Percentiles rank a stretch among this genome's conserved stretches.
Conservation (phyloP, 805 yeast species). For the Spathaspora gorwiae region DNA sequence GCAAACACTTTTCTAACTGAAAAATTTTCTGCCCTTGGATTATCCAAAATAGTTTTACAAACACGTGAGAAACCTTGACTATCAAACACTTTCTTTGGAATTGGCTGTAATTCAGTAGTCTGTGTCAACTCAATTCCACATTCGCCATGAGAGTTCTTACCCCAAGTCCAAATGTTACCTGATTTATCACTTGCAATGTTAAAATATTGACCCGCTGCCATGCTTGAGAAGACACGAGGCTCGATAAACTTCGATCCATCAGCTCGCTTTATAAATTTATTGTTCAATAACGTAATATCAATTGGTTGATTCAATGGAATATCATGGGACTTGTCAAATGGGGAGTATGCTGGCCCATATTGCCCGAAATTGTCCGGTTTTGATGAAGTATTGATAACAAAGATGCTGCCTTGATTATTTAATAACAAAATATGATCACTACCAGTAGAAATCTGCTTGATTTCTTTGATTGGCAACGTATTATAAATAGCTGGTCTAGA, state of each 20-base stretch:
- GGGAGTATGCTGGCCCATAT: constrained; percentile 75
- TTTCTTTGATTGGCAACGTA: constrained; percentile 16
- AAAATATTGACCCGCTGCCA: constrained; percentile 74
- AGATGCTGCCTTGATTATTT: constrained; percentile 57
- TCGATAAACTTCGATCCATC: constrained; percentile 18
- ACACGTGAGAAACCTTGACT: constrained; percentile 10
- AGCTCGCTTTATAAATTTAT: constrained; percentile 25
- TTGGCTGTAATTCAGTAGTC: constrained; percentile 62
- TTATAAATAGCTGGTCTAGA: constrained; percentile 2
- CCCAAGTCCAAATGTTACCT: constrained; percentile 83
- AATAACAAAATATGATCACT: constrained; percentile 62
- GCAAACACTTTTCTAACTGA: constrained; percentile 57
- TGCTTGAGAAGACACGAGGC: constrained; percentile 47
- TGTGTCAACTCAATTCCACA: constrained; percentile 66
- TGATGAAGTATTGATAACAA: constrained; percentile 56
- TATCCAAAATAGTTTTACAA: constrained; percentile 19
- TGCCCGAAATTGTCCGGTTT: constrained; percentile 60
- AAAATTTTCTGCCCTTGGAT: constrained; percentile 33
- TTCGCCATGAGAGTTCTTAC: constrained; percentile 81
- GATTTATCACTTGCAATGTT: constrained; percentile 61
- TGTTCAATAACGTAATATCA: constrained; percentile 57
- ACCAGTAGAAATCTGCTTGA: constrained; percentile 55
- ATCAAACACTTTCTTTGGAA: constrained; percentile 49
- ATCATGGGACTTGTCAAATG: constrained; percentile 41
- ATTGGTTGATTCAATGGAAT: constrained; percentile 24